These are phyloP conservation scores for Aspergillus heteromorphus DNA, from an alignment of 495 filamentous ascomycete genomes.

Conservation along the genomic window DNA sequence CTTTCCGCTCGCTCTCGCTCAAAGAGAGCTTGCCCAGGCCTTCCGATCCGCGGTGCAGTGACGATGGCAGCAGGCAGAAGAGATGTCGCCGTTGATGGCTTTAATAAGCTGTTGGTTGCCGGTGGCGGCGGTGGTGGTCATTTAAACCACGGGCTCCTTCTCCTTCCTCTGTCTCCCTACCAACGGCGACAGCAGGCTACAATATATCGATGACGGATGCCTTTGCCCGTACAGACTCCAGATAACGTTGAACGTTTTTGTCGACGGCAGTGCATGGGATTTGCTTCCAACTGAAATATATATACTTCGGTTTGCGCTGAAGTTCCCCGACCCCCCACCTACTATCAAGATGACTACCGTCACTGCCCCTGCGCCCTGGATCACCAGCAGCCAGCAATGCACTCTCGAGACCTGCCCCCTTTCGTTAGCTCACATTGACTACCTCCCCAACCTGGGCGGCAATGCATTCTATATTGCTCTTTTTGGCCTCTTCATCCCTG, in stretches of 20 bases:
- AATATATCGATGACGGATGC: background rate
- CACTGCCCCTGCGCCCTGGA: background rate
- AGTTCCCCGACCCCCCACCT: no score
- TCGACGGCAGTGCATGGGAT: no score
- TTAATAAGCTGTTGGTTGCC: background rate
- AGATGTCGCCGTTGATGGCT: background rate
- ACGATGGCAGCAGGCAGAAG: background rate
- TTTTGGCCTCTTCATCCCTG: conserved; percentile 16
- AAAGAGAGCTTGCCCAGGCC: no score
- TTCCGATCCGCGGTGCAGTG: background rate
- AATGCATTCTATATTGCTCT: conserved; percentile 21
- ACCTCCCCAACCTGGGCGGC: conserved; percentile 23
- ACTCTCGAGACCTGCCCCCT: conserved; percentile 24
- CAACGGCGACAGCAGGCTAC: background rate
- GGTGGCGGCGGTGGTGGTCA: background rate
- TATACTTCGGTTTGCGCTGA: no score
- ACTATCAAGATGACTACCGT: background rate
- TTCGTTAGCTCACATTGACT: conserved; percentile 16
- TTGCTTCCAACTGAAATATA: no score
- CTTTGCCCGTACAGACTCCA: background rate
- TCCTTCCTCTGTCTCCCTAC: no score
- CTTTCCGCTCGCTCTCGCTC: background rate
- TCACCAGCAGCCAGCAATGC: conserved; percentile 11
- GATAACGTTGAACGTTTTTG: background rate
- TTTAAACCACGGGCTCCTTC: no score